Base-by-base conservation (phyloP, 768 basidiomycete species). In the Termitomyces sp. region DNA sequence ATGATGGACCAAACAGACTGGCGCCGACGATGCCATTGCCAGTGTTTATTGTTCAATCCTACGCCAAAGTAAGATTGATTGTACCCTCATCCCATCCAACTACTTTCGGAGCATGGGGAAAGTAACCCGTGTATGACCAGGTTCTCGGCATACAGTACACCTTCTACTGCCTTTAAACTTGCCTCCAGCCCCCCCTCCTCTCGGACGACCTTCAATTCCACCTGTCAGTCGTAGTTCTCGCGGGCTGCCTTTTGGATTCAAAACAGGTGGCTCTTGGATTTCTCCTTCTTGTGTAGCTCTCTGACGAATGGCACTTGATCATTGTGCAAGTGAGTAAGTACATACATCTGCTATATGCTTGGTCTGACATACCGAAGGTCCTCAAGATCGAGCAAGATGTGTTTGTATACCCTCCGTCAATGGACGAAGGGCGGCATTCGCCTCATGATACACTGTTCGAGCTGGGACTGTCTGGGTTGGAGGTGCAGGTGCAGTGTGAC, bases 391-490 rank as follows among this genome's bases (percentile, higher is more conserved):
- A 52, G 44, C n/a, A 63, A 9, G 22, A 68, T 56, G 49, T n/a
- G 65, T 71, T 36, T 66, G 66, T 23, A 67, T 52, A 15, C 54
- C 54, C 31, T 31, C 45, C 5, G 63, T 42, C 31, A 70, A 52
- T 5, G 64, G 63, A 11, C 65, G 52, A 9, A 70, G 44, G 1
- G 63, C 63, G 10, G 66, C 63, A 27, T 64, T 57, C 3, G 66
- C 54, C 44, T 65, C 58, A 32, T 64, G 61, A 39, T 59, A 64
- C 15, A 66, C 63, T 1, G 53, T 54, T 3, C 61, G 63, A 22
- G 67, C 60, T 7, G 60, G 50, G 25, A 69, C 35, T 7, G 67
- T 69, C 36, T 61, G 52, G 12, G 68, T 69, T 22, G 54, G 48
- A 13, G 41, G 40, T 36, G 40, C 40, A 20, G 31, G 15, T 5